Base-by-base conservation (phyloP, 1,284 basidiomycete genomes). In the Microbotryum intermedium region DNA sequence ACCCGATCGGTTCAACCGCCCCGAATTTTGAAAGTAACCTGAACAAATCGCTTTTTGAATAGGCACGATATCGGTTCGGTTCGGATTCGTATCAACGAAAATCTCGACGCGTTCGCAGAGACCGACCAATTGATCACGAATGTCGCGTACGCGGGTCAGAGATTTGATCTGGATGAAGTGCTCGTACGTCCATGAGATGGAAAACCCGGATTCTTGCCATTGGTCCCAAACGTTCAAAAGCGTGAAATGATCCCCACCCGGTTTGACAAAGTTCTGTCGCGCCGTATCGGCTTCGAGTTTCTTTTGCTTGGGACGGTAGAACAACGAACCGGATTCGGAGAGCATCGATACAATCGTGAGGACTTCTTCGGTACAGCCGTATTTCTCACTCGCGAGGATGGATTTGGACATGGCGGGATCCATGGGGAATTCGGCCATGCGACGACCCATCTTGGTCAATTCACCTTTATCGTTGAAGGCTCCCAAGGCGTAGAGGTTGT, bases 221-320 rank as follows among this genome's bases (percentile, higher is more conserved):
- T 97, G 92, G 73, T 97, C 90, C 87, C 91, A 98, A 8, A 97
- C 90, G 73, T 97, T 97, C 47, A 97, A 81, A 47, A 97, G 81
- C 54, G 93, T 97, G 72, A 98, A 97, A 76, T 97, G 94, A 72
- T 99, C 95, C 20, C 95, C 94, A n/a, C 92, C 95, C 7, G 87
- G 79, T 50, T 88, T 89, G 54, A 93, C 84, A 74, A 97, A 98
- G 72, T 95, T 97, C 74, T 95, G 90, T 57, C 94, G 83, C 4
- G 94, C 94, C 76, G 95, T 90, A 72, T 97, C 94, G 25, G 92
- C 92, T 50, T 76, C 74, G 62, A 76, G 60, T 68, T 76, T 76
- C 70, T 76, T 76, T 79, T 97, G 94, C 77, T 98, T 98, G 0
- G 95, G 95, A 28, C 94, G 84, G 73, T 92, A 97, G 74, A 98